Evolutionary conservation across 179 eudicot genomes (phyloP).

Genomic region (Camellia oleifera): DNA sequence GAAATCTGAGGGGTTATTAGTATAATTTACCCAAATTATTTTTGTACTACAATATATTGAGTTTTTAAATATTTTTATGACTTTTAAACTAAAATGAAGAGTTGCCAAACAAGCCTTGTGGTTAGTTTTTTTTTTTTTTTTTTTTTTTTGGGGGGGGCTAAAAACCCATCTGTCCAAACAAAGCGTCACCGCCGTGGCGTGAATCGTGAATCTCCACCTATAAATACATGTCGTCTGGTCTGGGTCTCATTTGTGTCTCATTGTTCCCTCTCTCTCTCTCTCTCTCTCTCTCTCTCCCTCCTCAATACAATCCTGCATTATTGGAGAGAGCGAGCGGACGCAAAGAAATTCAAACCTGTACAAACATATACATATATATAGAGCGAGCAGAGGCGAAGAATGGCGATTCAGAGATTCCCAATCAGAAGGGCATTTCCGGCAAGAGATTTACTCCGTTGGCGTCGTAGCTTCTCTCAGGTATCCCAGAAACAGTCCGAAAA

Average conservation of each 20-base stretch:
- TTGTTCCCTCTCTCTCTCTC: background rate
- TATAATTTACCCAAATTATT: no score
- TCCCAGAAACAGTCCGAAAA: slow-evolving; percentile 4
- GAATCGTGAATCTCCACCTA: background rate
- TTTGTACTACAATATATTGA: no score
- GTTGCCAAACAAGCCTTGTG: no score
- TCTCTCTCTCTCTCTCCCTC: background rate
- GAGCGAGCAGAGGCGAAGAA: background rate
- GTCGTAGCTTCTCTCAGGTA: slow-evolving; percentile 17
- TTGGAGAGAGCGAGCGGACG: background rate
- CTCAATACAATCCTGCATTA: background rate
- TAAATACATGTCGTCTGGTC: background rate
- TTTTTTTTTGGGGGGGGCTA: no score
- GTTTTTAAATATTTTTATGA: no score
- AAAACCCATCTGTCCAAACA: no score
- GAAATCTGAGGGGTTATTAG: no score
- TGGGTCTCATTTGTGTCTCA: background rate
- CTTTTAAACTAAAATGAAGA: no score
- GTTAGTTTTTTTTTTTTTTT: no score
- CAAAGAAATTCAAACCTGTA: background rate
- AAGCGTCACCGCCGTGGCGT: no score
- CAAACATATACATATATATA: background rate
- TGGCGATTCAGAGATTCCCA: slow-evolving; percentile 14
- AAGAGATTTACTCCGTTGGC: background rate
- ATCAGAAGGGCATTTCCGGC: background rate